phyloP scores from a whole-genome alignment of 2,329 filamentous ascomycete genomes.

The Pyrenochaeta sp. region DNA sequence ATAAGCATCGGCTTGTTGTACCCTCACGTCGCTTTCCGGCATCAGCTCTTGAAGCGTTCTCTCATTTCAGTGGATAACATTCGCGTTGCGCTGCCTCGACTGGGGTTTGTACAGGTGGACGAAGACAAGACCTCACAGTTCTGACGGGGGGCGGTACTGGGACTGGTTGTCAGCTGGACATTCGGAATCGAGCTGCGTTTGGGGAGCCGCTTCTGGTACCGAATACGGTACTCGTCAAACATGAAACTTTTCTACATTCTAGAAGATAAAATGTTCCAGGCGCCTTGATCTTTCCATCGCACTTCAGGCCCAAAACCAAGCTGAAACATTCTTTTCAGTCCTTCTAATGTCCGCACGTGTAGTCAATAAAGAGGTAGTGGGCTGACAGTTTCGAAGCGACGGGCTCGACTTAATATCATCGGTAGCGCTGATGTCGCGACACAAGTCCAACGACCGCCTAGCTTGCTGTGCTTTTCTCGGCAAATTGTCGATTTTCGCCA shows the following conservation, averaged over 20 bases:
- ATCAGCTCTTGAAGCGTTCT: not conserved
- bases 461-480: not conserved
- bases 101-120: too few relatives aligned
- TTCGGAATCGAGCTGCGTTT: too few relatives aligned
- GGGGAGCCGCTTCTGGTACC: not conserved
- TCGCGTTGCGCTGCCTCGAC: not conserved
- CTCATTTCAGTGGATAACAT: not conserved
- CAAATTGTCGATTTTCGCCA: not conserved
- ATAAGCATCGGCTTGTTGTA: not conserved
- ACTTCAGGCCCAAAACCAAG: not conserved
- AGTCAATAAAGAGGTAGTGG: not conserved
- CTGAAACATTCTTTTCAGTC: not conserved
- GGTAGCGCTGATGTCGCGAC: conserved; percentile 1
- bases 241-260: not conserved
- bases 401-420: not conserved
- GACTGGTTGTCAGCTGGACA: not conserved
- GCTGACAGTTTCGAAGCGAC: not conserved
- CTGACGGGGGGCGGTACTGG: not conserved
- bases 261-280: not conserved
- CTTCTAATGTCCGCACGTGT: not conserved
- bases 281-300: not conserved
- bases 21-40: not conserved
- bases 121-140: too few relatives aligned
- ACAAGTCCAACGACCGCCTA: too few relatives aligned
- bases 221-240: not conserved